These are phyloP conservation scores for Colletotrichum sp. DNA, from an alignment of 2,329 filamentous ascomycete genomes.

Conservation along the genomic window DNA sequence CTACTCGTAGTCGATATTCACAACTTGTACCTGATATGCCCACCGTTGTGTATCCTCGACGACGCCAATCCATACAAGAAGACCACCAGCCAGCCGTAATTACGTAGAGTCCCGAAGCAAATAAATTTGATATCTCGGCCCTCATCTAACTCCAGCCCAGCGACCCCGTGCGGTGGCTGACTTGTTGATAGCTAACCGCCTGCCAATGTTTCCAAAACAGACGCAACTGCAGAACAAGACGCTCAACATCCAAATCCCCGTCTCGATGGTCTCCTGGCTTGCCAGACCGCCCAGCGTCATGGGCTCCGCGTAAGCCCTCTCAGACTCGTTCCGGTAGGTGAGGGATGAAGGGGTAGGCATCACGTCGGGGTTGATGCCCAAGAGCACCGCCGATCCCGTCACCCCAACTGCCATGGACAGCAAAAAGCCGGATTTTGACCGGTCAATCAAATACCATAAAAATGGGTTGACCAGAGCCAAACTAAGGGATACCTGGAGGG, in stretches of 20 bases:
- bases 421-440: constrained; percentile 82
- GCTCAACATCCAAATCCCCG: constrained; percentile 88
- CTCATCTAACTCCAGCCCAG: constrained; percentile 34
- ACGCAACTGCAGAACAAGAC: constrained; percentile 94
- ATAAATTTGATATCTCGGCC: background rate
- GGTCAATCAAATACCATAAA: constrained; percentile 95
- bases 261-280: constrained; percentile 69
- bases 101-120: background rate
- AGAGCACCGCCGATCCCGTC: constrained; percentile 73
- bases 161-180: constrained; percentile 47
- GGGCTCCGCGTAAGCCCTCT: constrained; percentile 20
- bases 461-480: constrained; percentile 91
- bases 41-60: background rate
- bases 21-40: background rate
- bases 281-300: constrained; percentile 59
- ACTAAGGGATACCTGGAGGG: constrained; percentile 89
- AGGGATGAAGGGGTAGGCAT: constrained; percentile 69
- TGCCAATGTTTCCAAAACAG: constrained; percentile 95
- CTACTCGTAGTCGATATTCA: background rate
- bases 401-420: constrained; percentile 78
- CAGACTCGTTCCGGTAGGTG: constrained; percentile 28
- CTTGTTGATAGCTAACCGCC: constrained; percentile 69
- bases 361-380: constrained; percentile 78
- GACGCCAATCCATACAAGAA: background rate
- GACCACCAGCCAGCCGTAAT: background rate